Base-by-base conservation (phyloP, 805 yeast genomes). In the Ogataea dorogensis region DNA sequence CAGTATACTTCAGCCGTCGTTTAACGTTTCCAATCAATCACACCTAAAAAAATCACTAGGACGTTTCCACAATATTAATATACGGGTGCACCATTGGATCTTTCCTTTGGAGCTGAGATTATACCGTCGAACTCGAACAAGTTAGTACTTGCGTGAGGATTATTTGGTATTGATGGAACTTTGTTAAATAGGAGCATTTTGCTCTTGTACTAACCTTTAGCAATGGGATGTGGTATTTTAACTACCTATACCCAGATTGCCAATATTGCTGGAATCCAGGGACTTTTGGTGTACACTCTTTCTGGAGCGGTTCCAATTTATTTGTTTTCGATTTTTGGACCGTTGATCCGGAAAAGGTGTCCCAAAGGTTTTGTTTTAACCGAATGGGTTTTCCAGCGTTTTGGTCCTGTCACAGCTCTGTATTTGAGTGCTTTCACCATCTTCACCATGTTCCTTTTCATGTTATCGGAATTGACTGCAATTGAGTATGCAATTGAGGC, bases 351-450 rank as follows among this genome's bases (percentile, higher is more conserved):
- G 46, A 73, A 67, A 41, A 73, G 74, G 48, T 85, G 95, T 49
- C 97, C 97, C 0, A 77, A 85, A 7, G 97, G 96, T 3, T 89
- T 89, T 58, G 88, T 89, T 17, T 65, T 89, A 49, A 87, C 96
- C 4, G 96, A 89, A 57, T 89, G 97, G 97, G 91, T 86, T n/a
- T 75, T 86, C 54, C 76, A 75, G 30, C 68, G 96, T 49, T 89
- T 72, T 56, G 97, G 96, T 2, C 56, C 69, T 5, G 61, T 81
- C 11, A 70, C 95, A 3, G 83, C 86, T 1, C 64, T 86, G 47
- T 85, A 86, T 49, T 62, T 89, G 29, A 81, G 94, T 10, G 78
- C 77, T 29, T 86, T 88, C 59, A 86, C 96, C 1, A 74, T 89
- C 35, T 69, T 89, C 46, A 88, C 96, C 7, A 74, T 89, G 73